Percentiles rank a stretch among this genome's conserved stretches.
Conservation (phyloP, 2,329 filamentous ascomycete species). For the Nannizziopsis arthrosporioides region DNA sequence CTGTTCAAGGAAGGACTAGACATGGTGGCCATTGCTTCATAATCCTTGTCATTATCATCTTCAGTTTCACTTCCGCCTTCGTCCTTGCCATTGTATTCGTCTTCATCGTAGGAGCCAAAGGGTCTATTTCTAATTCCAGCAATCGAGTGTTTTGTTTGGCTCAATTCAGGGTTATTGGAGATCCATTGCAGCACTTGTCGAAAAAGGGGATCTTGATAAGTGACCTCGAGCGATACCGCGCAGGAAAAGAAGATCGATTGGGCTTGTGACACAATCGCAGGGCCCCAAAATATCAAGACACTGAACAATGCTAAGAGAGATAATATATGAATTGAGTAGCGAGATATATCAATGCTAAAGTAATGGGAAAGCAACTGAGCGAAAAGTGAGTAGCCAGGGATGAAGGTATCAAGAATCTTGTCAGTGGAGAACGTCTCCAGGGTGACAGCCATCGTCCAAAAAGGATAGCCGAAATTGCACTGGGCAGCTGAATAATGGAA, state of each 20-base stretch:
- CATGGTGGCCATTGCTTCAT: neutral
- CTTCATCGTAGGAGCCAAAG: neutral
- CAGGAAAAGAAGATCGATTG: neutral
- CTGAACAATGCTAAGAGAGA: conserved; percentile 21
- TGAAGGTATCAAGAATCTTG: conserved; percentile 47
- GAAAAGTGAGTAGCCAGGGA: conserved; percentile 53
- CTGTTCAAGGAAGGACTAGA: neutral
- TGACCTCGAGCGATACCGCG: conserved; percentile 18
- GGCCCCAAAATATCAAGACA: neutral
- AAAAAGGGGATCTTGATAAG: conserved; percentile 34
- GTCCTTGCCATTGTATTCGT: too few relatives aligned
- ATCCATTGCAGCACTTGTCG: conserved; percentile 22
- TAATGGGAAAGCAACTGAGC: conserved; percentile 45
- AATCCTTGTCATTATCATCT: neutral
- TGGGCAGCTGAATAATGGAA: too few relatives aligned
- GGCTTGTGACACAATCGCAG: neutral
- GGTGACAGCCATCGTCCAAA: neutral
- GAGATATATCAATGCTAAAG: conserved; percentile 49
- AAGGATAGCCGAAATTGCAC: too few relatives aligned
- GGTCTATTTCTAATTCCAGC: neutral
- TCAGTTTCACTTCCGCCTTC: too few relatives aligned
- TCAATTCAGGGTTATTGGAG: conserved; percentile 16
- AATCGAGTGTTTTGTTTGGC: neutral
- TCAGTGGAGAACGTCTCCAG: neutral
- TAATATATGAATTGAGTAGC: conserved; percentile 50